Evolutionary conservation across 2,329 filamentous ascomycete genomes (phyloP).

Genomic region (Aspergillus sp.): DNA sequence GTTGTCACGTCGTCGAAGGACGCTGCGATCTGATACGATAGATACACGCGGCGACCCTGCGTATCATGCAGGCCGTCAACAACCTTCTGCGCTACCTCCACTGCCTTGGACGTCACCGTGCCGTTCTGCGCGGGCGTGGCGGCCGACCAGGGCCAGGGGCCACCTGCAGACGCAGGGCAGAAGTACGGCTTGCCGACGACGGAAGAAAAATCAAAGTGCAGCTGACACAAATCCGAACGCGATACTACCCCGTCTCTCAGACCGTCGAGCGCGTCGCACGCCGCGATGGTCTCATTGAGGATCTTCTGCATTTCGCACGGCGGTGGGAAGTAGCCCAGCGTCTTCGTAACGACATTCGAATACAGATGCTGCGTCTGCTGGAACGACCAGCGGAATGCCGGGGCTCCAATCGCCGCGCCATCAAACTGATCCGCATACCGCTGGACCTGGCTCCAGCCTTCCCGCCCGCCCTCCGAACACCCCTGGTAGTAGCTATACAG

Average conservation of each 20-base stretch:
- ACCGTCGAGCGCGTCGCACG: constrained; percentile 58
- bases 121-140: constrained; percentile 31
- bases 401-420: constrained; percentile 47
- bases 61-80: constrained; percentile 41
- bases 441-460: constrained; percentile 55
- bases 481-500: constrained; percentile 52
- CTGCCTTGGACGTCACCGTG: constrained; percentile 25
- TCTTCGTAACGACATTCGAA: constrained; percentile 39
- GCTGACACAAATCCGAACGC: constrained; percentile 48
- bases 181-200: constrained; percentile 49
- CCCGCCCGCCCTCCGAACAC: constrained; percentile 55
- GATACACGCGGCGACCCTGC: constrained; percentile 41
- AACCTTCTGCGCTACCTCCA: constrained; percentile 36
- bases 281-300: constrained; percentile 54
- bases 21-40: constrained; percentile 30
- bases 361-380: constrained; percentile 46
- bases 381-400: constrained; percentile 46
- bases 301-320: constrained; percentile 34
- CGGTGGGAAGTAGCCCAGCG: constrained; percentile 43
- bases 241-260: constrained; percentile 54
- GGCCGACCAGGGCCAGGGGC: constrained; percentile 13
- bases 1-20: constrained; percentile 26
- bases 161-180: constrained; percentile 34
- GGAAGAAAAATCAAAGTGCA: constrained; percentile 47
- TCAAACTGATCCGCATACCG: constrained; percentile 50